Conservation (phyloP, 805 yeast species). For the Barnettozyma vustinii region DNA sequence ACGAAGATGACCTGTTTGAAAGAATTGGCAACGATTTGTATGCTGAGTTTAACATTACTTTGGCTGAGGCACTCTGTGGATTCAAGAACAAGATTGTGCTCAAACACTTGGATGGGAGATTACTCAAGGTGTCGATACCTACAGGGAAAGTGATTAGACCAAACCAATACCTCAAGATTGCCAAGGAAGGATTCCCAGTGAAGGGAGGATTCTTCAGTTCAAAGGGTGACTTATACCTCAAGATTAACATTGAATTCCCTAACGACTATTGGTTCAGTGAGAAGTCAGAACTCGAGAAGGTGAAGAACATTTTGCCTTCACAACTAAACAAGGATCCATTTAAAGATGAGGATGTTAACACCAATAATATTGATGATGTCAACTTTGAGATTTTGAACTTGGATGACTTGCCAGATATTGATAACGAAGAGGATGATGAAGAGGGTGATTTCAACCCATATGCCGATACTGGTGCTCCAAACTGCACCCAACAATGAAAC, state of each 20-base stretch:
- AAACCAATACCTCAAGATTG: conserved; percentile 57
- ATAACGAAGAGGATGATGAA: conserved; percentile 18
- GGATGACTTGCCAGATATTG: conserved; percentile 23
- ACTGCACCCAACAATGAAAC: conserved; percentile 37
- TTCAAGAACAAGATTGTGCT: conserved; percentile 56
- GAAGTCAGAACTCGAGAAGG: conserved; percentile 51
- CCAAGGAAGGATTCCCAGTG: conserved; percentile 82
- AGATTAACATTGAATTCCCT: conserved; percentile 75
- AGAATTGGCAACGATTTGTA: conserved; percentile 63
- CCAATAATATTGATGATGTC: conserved; percentile 27
- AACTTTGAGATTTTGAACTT: conserved; percentile 22
- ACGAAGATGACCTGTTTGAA: conserved; percentile 33
- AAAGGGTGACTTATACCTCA: conserved; percentile 68
- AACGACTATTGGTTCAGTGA: conserved; percentile 81
- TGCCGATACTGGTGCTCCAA: conserved; percentile 23
- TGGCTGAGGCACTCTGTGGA: conserved; percentile 84
- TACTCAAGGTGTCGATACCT: conserved; percentile 57
- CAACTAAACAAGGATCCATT: conserved; percentile 7
- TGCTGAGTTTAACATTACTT: conserved; percentile 52
- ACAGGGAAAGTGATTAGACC: conserved; percentile 80
- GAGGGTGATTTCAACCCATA: conserved; percentile 6
- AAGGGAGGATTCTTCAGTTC: conserved; percentile 23
- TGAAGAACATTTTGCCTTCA: conserved; percentile 51
- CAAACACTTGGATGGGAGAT: conserved; percentile 77
- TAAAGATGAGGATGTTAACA: conserved; percentile 19